Conservation (phyloP, 225 moss, liverwort and hornwort species). For the Marchantia polymorpha region DNA sequence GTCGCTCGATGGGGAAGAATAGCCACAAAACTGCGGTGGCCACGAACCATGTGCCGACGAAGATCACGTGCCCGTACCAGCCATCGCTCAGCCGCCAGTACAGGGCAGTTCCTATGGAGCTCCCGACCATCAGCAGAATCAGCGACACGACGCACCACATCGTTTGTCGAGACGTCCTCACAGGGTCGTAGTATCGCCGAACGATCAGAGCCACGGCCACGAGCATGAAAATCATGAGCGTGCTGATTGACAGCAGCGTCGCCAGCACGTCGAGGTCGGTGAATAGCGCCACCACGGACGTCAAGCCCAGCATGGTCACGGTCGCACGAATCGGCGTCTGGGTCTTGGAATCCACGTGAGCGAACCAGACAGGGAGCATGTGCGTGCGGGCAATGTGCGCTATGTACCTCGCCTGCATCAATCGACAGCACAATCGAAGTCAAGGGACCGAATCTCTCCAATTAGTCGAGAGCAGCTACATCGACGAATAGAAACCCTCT, state of each 20-base stretch:
- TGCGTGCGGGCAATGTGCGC: conserved; percentile 50
- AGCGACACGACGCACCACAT: conserved; percentile 28
- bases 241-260: conserved; percentile 34
- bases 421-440: not conserved
- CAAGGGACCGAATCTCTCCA: no score
- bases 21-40: conserved; percentile 31
- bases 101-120: conserved; percentile 27
- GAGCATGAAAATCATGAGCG: conserved; percentile 34
- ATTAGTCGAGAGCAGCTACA: no score
- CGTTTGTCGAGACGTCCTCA: not conserved
- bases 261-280: conserved; percentile 34
- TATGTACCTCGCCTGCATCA: conserved; percentile 35
- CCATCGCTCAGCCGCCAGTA: conserved; percentile 42
- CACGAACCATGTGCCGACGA: conserved; percentile 26
- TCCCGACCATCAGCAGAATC: conserved; percentile 29
- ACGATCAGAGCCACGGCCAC: conserved; percentile 36
- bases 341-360: conserved; percentile 28
- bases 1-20: conserved; percentile 32
- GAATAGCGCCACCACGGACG: conserved; percentile 34
- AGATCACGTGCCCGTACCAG: conserved; percentile 36
- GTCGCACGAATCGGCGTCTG: conserved; percentile 40
- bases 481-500: no score
- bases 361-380: conserved; percentile 48
- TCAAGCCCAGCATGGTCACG: conserved; percentile 16
- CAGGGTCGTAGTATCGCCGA: conserved; percentile 33